Conservation (phyloP, 192 early-diverging fungal species). For the Lobosporangium transversale region DNA sequence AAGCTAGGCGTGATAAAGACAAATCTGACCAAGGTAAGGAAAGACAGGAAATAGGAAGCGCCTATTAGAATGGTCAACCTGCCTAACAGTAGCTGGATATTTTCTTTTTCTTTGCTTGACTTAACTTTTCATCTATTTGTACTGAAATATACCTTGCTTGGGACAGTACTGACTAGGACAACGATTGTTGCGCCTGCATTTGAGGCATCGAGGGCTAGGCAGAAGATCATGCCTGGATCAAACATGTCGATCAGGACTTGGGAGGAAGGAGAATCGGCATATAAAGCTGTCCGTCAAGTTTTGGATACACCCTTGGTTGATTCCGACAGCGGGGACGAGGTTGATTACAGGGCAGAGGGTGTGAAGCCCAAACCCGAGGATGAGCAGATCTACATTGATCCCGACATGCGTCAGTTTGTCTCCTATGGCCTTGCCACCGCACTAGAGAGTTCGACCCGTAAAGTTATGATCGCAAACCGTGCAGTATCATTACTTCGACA, state of each 20-base stretch:
- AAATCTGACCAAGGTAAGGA: conserved; percentile 24
- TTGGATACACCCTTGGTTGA: conserved; percentile 29
- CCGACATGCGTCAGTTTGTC: conserved; percentile 57
- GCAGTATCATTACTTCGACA: conserved; percentile 49
- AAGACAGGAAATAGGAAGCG: background rate
- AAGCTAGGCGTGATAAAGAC: conserved; percentile 31
- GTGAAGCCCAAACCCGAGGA: conserved; percentile 40
- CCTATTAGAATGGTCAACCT: no score
- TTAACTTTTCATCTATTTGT: background rate
- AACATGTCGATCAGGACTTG: conserved; percentile 50
- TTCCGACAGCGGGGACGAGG: conserved; percentile 1
- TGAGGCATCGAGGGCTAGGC: conserved; percentile 59
- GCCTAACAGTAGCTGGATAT: no score
- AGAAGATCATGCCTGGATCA: conserved; percentile 30
- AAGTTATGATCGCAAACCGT: conserved; percentile 39
- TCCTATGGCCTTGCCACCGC: conserved; percentile 38
- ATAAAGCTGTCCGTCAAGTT: conserved; percentile 43
- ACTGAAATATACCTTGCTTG: background rate
- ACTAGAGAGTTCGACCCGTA: conserved; percentile 29
- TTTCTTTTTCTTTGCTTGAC: background rate
- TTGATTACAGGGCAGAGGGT: background rate
- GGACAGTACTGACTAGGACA: conserved; percentile 40
- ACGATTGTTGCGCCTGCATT: conserved; percentile 61
- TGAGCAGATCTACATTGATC: conserved; percentile 51
- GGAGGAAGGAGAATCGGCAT: conserved; percentile 60